Conservation (phyloP, 2,329 filamentous ascomycete genomes). For the Colletotrichum lupini region DNA sequence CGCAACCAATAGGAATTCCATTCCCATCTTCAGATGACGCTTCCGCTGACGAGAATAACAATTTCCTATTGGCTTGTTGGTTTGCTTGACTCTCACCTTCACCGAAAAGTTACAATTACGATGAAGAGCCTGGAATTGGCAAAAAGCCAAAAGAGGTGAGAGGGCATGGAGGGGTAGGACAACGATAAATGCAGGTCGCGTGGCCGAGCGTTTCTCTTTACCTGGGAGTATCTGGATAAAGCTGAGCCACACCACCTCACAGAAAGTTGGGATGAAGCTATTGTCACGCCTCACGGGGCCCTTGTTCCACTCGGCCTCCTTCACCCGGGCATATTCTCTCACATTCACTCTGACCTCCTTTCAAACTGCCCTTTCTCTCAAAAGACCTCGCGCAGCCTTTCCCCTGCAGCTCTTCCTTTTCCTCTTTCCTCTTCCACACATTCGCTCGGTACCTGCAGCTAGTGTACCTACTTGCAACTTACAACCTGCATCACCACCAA, state of each 20-base stretch:
- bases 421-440: neutral
- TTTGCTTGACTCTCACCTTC: neutral
- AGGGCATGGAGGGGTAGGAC: neutral
- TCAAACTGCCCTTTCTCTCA: neutral
- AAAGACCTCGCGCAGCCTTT: neutral
- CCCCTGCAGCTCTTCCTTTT: neutral
- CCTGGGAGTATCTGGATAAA: conserved; percentile 18
- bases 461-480: neutral
- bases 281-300: conserved; percentile 31
- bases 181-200: conserved; percentile 1
- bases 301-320: conserved; percentile 31
- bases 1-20: neutral
- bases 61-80: neutral
- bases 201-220: conserved; percentile 21
- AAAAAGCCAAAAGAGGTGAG: neutral
- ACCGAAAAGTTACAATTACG: neutral
- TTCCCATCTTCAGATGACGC: neutral
- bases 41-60: too few relatives aligned
- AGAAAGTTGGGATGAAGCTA: conserved; percentile 35
- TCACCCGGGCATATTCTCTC: conserved; percentile 22
- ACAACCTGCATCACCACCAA: neutral
- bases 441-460: neutral
- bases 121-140: neutral
- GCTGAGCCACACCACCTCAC: conserved; percentile 29
- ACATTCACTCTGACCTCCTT: conserved; percentile 22